Conservation (phyloP, 768 basidiomycete species). For the Lactifluus piperatus region DNA sequence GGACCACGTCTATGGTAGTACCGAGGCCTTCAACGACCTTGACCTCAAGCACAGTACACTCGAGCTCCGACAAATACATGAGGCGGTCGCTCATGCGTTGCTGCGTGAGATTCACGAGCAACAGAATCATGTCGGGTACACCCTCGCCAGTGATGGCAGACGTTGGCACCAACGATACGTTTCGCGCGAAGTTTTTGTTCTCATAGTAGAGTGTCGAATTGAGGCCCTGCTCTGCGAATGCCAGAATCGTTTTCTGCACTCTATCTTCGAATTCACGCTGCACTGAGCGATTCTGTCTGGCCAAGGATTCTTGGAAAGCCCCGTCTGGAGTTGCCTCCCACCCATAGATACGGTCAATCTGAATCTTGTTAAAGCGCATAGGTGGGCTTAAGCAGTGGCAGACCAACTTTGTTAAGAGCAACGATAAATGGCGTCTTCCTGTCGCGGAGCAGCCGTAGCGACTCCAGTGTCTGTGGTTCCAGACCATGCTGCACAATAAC, state of each 20-base stretch:
- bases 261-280: conserved; percentile 92
- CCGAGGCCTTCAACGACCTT: conserved; percentile 98
- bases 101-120: conserved; percentile 94
- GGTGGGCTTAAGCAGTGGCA: not conserved
- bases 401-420: conserved; percentile 79
- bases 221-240: conserved; percentile 96
- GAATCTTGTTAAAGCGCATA: conserved; percentile 7
- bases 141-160: conserved; percentile 98
- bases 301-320: conserved; percentile 85
- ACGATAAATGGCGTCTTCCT: conserved; percentile 98
- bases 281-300: conserved; percentile 67
- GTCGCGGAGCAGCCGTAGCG: conserved; percentile 82
- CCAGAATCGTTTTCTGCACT: conserved; percentile 72
- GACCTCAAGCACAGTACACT: conserved; percentile 97
- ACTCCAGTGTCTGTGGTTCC: conserved; percentile 97
- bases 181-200: conserved; percentile 90
- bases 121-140: conserved; percentile 98
- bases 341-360: conserved; percentile 97
- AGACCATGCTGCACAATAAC: conserved; percentile 66
- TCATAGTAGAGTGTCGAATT: conserved; percentile 96
- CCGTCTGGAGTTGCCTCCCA: conserved; percentile 90
- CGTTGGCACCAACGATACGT: conserved; percentile 94
- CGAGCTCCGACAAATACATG: conserved; percentile 96
- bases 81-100: conserved; percentile 95
- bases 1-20: conserved; percentile 93